Evolutionary conservation across 2,329 filamentous ascomycete species (phyloP).

Genomic region (Fusarium nematophilum): DNA sequence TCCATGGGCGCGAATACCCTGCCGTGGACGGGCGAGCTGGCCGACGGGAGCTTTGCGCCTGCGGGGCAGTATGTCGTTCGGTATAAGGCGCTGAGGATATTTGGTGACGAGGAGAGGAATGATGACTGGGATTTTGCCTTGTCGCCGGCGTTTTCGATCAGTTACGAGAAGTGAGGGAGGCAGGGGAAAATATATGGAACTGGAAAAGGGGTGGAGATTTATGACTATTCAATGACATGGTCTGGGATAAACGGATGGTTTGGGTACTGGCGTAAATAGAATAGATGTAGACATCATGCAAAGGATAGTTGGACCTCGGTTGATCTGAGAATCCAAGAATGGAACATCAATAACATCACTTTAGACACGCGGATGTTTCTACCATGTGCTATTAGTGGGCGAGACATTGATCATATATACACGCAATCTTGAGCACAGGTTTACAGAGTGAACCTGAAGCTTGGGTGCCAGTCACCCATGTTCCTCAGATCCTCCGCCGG

Average conservation of each 20-base stretch:
- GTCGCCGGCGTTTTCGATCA: conserved; percentile 57
- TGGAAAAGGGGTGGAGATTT: too few species aligned
- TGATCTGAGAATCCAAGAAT: too few species aligned
- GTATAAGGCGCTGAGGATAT: conserved; percentile 62
- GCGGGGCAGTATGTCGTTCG: conserved; percentile 62
- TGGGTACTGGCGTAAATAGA: background rate
- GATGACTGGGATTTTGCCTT: conserved; percentile 60
- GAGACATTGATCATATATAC: too few species aligned
- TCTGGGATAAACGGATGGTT: too few species aligned
- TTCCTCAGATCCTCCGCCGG: conserved; percentile 47
- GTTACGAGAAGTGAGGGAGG: conserved; percentile 47
- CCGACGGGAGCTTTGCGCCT: conserved; percentile 59
- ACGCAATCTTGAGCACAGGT: too few species aligned
- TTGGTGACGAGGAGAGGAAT: conserved; percentile 57
- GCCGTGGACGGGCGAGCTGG: conserved; percentile 60
- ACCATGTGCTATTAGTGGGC: too few species aligned
- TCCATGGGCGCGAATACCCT: conserved; percentile 41
- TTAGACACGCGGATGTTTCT: too few species aligned
- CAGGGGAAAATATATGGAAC: conserved; percentile 3
- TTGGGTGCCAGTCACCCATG: conserved; percentile 52
- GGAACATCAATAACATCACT: too few species aligned
- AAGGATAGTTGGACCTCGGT: too few species aligned
- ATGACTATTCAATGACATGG: too few species aligned
- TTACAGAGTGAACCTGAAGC: conserved; percentile 49
- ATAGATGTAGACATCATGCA: background rate